Base-by-base conservation (phyloP, 2,329 filamentous ascomycete species). In the Juglanconis sp. region DNA sequence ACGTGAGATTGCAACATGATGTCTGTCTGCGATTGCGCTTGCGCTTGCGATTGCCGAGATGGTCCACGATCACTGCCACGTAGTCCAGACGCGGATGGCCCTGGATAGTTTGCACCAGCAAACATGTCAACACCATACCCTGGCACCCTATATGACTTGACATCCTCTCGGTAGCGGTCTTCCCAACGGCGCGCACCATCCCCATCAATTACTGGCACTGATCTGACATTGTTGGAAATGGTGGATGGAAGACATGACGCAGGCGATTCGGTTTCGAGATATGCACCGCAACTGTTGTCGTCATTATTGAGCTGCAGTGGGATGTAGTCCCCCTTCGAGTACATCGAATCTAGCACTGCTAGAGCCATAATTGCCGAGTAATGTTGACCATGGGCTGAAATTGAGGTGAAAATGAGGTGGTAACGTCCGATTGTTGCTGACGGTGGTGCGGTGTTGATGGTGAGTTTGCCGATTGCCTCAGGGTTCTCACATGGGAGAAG, bases 401-500 rank as follows among this genome's bases (percentile, higher is more conserved):
- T 7, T 38, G 42, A 15, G 34, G 48, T 53, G 34, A 34, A n/a
- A 5, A 49, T 47, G 53, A 53, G 42, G 17, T 35, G 51, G 38
- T 30, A 31, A 38, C 30, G 40, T 36, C 54, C 8, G 17, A 44
- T 15, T 46, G 49, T 15, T 50, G 47, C 40, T 50, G 61, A 56
- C 10, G 36, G 49, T 38, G 61, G 17, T 30, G 49, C 9, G 38
- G 53, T 49, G 54, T 47, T 50, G 44, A 51, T 57, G 54, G 47
- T 32, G 15, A 42, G 36, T 35, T 30, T 61, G 56, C 38, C 17
- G 46, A 61, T 46, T 54, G 49, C 60, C 55, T 53, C 58, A 59
- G 48, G 61, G 64, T 69, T 72, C 73, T 73, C 73, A 73, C 67
- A 17, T 53, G 50, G 68, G 69, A 72, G 68, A 71, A 70, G 69